phyloP scores from a whole-genome alignment of 2,329 filamentous ascomycete genomes.

The Drechslera avenae region DNA sequence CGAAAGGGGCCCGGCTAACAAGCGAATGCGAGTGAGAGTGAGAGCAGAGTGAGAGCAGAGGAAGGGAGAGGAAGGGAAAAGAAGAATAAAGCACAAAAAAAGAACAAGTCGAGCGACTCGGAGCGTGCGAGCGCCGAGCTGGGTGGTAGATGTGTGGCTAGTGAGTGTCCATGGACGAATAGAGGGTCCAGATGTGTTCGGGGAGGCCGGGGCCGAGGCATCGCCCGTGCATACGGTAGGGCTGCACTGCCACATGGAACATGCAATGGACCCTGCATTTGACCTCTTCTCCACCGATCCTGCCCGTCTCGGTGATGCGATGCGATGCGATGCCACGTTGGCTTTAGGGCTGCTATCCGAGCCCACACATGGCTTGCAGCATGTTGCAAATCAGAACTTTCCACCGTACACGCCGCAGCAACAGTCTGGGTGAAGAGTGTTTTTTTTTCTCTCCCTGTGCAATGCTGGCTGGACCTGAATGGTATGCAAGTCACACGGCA shows the following conservation, averaged over 20 bases:
- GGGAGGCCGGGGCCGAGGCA: conserved; percentile 21
- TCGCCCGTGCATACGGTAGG: conserved; percentile 23
- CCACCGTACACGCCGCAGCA: conserved; percentile 7
- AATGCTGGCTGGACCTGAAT: conserved; percentile 1
- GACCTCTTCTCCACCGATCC: conserved; percentile 6
- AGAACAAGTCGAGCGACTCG: background rate
- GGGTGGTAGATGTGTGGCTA: conserved; percentile 34
- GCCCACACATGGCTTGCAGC: conserved; percentile 13
- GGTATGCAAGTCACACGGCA: conserved; percentile 3
- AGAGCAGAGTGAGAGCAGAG: too few species aligned
- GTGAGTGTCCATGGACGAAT: conserved; percentile 19
- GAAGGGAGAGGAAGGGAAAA: background rate
- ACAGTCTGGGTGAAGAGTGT: conserved; percentile 17
- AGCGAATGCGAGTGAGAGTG: too few species aligned
- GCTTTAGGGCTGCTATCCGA: conserved; percentile 6
- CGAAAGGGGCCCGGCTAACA: background rate
- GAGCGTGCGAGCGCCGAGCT: conserved; percentile 7
- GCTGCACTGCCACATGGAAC: conserved; percentile 26
- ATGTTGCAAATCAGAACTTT: conserved; percentile 10
- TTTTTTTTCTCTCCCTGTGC: conserved; percentile 18
- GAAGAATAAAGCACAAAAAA: background rate
- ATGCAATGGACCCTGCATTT: conserved; percentile 20
- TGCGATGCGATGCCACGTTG: conserved; percentile 23
- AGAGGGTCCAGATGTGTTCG: conserved; percentile 18
- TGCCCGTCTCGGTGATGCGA: conserved; percentile 10